Conservation (phyloP, 495 filamentous ascomycete species). For the Penicillium diatomitis region DNA sequence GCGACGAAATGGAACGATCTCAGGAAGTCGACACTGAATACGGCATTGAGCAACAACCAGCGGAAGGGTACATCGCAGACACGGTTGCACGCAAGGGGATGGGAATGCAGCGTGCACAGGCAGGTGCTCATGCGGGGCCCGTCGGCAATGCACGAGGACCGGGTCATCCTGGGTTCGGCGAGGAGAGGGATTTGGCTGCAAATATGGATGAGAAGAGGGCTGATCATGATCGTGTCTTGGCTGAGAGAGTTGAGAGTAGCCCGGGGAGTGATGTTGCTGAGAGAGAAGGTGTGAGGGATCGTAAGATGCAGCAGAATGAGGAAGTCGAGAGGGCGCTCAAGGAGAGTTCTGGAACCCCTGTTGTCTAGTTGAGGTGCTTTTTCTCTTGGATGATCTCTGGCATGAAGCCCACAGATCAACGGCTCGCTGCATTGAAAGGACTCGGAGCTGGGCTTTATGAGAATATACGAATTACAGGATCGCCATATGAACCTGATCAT, state of each 20-base stretch:
- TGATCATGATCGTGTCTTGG: conserved; percentile 36
- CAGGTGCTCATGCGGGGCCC: conserved; percentile 28
- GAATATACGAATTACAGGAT: too few species aligned
- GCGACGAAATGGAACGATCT: conserved; percentile 9
- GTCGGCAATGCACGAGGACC: conserved; percentile 21
- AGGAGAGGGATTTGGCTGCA: conserved; percentile 26
- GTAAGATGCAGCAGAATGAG: conserved; percentile 22
- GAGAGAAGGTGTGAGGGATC: conserved; percentile 20
- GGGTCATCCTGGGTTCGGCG: conserved; percentile 26
- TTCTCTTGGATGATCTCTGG: too few species aligned
- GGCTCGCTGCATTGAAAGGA: too few species aligned
- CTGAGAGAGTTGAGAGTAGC: conserved; percentile 19
- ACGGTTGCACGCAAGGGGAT: conserved; percentile 33
- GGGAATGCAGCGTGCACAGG: conserved; percentile 28
- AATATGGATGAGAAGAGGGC: conserved; percentile 38
- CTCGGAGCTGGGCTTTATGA: too few species aligned
- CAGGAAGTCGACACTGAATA: conserved; percentile 36
- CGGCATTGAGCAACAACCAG: conserved; percentile 46
- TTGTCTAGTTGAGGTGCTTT: conserved; percentile 10
- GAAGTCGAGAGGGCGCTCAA: conserved; percentile 22
- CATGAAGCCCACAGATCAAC: too few species aligned
- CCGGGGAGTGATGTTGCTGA: conserved; percentile 17
- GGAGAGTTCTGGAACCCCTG: conserved; percentile 22
- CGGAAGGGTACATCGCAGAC: conserved; percentile 46
- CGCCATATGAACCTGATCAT: too few species aligned